Percentiles rank a stretch among this genome's conserved stretches.
Evolutionary conservation across 2,329 filamentous ascomycete species (phyloP).

Genomic region (Cryoendolithus antarcticus): DNA sequence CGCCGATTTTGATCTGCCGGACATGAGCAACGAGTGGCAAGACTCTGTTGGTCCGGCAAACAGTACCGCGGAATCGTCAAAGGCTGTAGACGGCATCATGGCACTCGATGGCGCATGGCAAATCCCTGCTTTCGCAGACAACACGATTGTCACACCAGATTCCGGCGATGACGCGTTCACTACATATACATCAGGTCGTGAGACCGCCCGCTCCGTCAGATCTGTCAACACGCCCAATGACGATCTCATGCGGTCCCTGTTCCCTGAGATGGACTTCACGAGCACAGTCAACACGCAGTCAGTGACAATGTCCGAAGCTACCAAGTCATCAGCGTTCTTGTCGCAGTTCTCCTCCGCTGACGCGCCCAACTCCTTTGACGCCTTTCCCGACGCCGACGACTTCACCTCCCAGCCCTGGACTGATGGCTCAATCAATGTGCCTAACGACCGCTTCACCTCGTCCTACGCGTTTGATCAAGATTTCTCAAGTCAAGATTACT

Average conservation of each 20-base stretch:
- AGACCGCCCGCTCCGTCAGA: constrained; percentile 18
- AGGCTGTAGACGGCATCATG: not conserved
- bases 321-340: not conserved
- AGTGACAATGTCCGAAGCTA: constrained; percentile 3
- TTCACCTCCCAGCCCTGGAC: constrained; percentile 21
- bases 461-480: constrained; percentile 18
- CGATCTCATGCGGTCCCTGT: constrained; percentile 20
- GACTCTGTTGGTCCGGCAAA: constrained; percentile 5
- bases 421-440: constrained; percentile 21
- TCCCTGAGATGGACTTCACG: constrained; percentile 21
- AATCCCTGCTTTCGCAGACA: constrained; percentile 10
- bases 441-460: constrained; percentile 18
- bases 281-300: constrained; percentile 8
- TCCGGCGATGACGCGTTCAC: constrained; percentile 4
- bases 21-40: constrained; percentile 12
- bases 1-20: constrained; percentile 11
- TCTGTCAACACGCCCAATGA: constrained; percentile 12
- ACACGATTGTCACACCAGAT: constrained; percentile 9
- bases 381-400: constrained; percentile 10
- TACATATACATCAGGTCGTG: constrained; percentile 8
- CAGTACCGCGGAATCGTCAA: not conserved
- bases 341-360: constrained; percentile 7
- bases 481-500: constrained; percentile 16
- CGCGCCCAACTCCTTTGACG: constrained; percentile 7
- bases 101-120: constrained; percentile 11